Evolutionary conservation across 2,329 filamentous ascomycete genomes (phyloP).

Genomic region (Chaetomiaceae sp.): DNA sequence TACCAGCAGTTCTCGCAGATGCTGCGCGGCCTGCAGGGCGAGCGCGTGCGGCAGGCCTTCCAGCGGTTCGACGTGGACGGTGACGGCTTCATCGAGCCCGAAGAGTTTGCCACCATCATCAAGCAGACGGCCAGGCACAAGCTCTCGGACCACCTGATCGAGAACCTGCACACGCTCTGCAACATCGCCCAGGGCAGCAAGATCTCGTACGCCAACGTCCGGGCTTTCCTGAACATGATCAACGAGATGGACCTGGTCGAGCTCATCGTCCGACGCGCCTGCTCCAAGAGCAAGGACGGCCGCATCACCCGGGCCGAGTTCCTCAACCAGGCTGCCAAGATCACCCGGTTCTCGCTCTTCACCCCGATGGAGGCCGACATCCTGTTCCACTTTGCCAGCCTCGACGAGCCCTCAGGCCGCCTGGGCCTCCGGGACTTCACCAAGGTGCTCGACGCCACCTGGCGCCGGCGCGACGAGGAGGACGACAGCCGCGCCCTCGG

Average conservation of each 20-base stretch:
- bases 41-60: conserved; percentile 94
- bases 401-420: conserved; percentile 83
- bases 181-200: conserved; percentile 89
- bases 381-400: conserved; percentile 93
- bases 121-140: conserved; percentile 90
- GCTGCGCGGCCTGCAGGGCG: conserved; percentile 91
- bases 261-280: conserved; percentile 83
- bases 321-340: conserved; percentile 83
- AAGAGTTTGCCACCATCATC: conserved; percentile 96
- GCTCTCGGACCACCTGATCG: conserved; percentile 90
- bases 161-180: conserved; percentile 87
- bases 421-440: conserved; percentile 81
- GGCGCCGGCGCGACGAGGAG: conserved; percentile 62
- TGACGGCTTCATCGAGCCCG: conserved; percentile 91
- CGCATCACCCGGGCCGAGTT: conserved; percentile 95
- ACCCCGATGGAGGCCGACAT: conserved; percentile 99
- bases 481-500: conserved; percentile 38
- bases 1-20: conserved; percentile 98
- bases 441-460: conserved; percentile 91
- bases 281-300: conserved; percentile 75
- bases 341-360: conserved; percentile 91
- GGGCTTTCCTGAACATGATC: conserved; percentile 97
- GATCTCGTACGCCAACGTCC: conserved; percentile 95
- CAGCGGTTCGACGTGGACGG: conserved; percentile 84
- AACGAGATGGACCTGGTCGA: conserved; percentile 97